These are phyloP conservation scores for Mixia osmundae DNA, from an alignment of 1,284 basidiomycete species.

Conservation along the genomic window DNA sequence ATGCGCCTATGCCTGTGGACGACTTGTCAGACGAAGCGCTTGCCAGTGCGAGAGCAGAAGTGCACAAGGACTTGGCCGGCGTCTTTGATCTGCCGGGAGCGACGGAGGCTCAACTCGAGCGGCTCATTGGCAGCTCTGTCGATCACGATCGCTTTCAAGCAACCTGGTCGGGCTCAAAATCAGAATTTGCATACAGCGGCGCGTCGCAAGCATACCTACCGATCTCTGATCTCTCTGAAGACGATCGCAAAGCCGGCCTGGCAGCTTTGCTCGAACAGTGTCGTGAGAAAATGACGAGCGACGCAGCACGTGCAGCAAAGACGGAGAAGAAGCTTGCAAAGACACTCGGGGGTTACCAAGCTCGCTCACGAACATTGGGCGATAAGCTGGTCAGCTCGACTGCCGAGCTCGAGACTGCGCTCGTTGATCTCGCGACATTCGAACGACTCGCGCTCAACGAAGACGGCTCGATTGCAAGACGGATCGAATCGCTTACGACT, in stretches of 20 bases:
- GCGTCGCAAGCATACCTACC: conserved; percentile 42
- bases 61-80: conserved; percentile 57
- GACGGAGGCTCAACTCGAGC: conserved; percentile 45
- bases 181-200: conserved; percentile 39
- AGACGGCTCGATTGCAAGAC: conserved; percentile 41
- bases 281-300: conserved; percentile 53
- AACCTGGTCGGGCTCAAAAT: conserved; percentile 42
- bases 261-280: conserved; percentile 35
- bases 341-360: conserved; percentile 71
- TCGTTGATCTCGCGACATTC: conserved; percentile 57
- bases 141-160: conserved; percentile 34
- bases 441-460: conserved; percentile 45
- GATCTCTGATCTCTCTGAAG: conserved; percentile 31
- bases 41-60: conserved; percentile 41
- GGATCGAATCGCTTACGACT: conserved; percentile 48
- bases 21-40: conserved; percentile 54
- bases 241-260: conserved; percentile 42
- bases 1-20: too few species aligned
- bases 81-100: conserved; percentile 67
- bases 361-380: conserved; percentile 42
- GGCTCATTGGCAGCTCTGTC: conserved; percentile 40
- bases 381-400: conserved; percentile 44
- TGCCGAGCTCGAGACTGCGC: conserved; percentile 38
- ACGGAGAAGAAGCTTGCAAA: conserved; percentile 76
- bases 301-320: conserved; percentile 59